phyloP scores from a whole-genome alignment of 2,329 filamentous ascomycete genomes.

The Massarina eburnea region DNA sequence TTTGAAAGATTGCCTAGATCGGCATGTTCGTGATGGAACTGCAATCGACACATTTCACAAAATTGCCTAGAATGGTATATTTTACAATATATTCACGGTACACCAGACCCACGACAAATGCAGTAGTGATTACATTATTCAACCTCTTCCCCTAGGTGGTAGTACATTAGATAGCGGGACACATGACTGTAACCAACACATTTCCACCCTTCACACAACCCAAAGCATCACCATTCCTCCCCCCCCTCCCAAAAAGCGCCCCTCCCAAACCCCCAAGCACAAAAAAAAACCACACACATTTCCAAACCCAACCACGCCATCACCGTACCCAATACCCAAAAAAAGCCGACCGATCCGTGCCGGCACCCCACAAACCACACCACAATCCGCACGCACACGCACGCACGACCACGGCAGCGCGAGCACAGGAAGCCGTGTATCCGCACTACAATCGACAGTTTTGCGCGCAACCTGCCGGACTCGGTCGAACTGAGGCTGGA shows the following conservation, averaged over 20 bases:
- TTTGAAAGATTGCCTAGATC: too few relatives aligned
- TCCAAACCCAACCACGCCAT: background rate
- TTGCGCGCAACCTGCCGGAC: slow-evolving; percentile 1
- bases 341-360: slow-evolving; percentile 8
- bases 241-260: background rate
- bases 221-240: background rate
- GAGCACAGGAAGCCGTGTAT: background rate
- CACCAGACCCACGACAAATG: too few relatives aligned
- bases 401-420: too few relatives aligned
- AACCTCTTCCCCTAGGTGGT: too few relatives aligned
- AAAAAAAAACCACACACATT: background rate
- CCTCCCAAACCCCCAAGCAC: background rate
- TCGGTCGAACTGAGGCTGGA: slow-evolving; percentile 2
- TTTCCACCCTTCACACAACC: background rate
- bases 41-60: too few relatives aligned
- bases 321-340: background rate
- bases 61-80: too few relatives aligned
- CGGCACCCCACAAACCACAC: background rate
- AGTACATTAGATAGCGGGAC: too few relatives aligned
- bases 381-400: too few relatives aligned
- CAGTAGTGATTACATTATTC: too few relatives aligned
- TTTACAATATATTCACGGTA: too few relatives aligned
- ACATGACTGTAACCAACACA: background rate
- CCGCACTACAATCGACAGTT: slow-evolving; percentile 8
- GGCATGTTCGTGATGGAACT: too few relatives aligned